Conservation (phyloP, 2,329 filamentous ascomycete species). For the Claviceps cyperi region DNA sequence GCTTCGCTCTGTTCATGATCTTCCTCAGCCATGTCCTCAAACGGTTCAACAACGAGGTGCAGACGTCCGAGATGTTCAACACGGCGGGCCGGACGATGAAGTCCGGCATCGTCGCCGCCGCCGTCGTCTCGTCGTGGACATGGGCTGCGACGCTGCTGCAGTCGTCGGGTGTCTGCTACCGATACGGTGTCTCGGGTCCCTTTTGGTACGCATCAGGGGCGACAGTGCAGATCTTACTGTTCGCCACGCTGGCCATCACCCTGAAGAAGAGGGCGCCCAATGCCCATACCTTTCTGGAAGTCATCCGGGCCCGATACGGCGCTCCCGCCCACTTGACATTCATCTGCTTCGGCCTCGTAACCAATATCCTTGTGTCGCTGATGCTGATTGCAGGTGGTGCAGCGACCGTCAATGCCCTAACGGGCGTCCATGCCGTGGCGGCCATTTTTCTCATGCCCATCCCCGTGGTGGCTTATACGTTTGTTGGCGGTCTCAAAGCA, state of each 20-base stretch:
- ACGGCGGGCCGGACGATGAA: constrained; percentile 82
- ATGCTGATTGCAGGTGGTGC: constrained; percentile 75
- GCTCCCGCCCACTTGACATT: constrained; percentile 58
- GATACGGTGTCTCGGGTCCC: constrained; percentile 52
- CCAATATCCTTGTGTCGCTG: constrained; percentile 74
- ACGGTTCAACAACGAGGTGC: constrained; percentile 49
- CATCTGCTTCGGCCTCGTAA: constrained; percentile 68
- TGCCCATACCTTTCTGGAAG: constrained; percentile 73
- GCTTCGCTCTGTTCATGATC: constrained; percentile 64
- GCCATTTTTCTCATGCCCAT: constrained; percentile 34
- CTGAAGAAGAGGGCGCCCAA: constrained; percentile 78
- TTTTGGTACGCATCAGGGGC: constrained; percentile 55
- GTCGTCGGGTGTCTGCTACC: constrained; percentile 67
- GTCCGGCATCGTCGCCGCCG: constrained; percentile 72
- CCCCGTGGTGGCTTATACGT: constrained; percentile 53
- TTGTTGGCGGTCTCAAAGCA: constrained; percentile 67
- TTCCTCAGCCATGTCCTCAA: constrained; percentile 56
- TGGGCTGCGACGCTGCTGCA: constrained; percentile 79
- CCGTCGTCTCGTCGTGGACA: constrained; percentile 88
- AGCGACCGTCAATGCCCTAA: constrained; percentile 37
- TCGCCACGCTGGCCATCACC: constrained; percentile 82
- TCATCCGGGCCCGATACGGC: constrained; percentile 70
- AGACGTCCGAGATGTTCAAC: constrained; percentile 87
- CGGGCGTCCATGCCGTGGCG: constrained; percentile 46
- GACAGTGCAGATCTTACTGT: constrained; percentile 76